Conservation (phyloP, 2,329 filamentous ascomycete genomes). For the Cladosporium oxysporum region DNA sequence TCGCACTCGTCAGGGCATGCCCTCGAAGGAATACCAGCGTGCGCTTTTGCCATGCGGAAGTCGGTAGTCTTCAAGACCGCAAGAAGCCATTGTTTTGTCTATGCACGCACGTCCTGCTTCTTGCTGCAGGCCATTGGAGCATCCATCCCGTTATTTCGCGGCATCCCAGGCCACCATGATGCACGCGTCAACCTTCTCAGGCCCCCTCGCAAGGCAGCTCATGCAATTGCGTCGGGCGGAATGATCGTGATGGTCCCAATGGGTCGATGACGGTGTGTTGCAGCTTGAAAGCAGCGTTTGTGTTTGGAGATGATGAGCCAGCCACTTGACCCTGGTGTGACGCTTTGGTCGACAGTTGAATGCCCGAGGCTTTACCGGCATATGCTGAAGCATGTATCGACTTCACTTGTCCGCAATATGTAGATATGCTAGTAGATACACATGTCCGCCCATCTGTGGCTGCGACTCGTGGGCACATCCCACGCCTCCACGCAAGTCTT, state of each 20-base stretch:
- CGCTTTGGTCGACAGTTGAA: not conserved
- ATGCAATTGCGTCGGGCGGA: not conserved
- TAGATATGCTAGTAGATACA: not conserved
- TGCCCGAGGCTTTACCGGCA: not conserved
- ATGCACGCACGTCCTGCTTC: not conserved
- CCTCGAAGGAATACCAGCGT: not conserved
- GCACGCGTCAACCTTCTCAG: not conserved
- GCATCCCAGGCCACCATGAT: not conserved
- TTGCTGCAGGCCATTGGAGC: not conserved
- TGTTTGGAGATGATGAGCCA: conserved; percentile 4
- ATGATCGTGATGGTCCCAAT: not conserved
- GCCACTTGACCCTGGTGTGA: conserved; percentile 1
- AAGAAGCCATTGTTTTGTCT: not conserved
- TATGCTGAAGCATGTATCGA: not conserved
- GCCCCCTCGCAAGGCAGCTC: not conserved
- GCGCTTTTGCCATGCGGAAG: conserved; percentile 8
- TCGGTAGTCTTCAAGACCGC: conserved; percentile 8
- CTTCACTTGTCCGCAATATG: not conserved
- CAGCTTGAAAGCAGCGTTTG: not conserved
- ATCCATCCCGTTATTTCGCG: not conserved
- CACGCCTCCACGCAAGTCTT: not conserved
- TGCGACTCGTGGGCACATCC: not conserved
- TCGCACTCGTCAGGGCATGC: not conserved
- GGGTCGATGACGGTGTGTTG: conserved; percentile 8
- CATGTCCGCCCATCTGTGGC: not conserved